Base-by-base conservation (phyloP, 371 early-diverging fungal genomes). In the Lichtheimia ramosa region DNA sequence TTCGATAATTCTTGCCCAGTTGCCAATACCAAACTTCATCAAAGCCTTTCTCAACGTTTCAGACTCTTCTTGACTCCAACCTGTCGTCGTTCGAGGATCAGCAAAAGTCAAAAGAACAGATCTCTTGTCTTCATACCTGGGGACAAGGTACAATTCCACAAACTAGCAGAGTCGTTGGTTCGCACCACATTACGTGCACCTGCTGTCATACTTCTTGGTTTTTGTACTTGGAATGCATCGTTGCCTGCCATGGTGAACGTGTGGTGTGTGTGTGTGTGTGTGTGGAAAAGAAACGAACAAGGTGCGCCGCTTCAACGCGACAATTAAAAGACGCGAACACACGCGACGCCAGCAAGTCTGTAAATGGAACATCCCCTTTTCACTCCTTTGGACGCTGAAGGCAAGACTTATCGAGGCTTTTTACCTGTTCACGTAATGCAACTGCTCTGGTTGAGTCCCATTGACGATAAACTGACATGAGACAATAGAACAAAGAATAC, bases 1-100 rank as follows among this genome's bases (percentile, higher is more conserved):
- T 54, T 93, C 95, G 63, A 93, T 89, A 56, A 96, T 94, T 63
- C 93, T 92, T 54, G 90, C 86, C 96, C 96, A 96, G 69, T 95
- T 95, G 46, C 96, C 96, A 54, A 96, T 83, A 5, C 96, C 96
- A 69, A 91, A 92, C 59, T 87, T 85, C 83, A 95, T 92, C 40
- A 94, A 67, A 1, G 96, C 94, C 61, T 89, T 82, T 23, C 95
- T 82, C 50, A 96, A 71, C 8, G 89, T 77, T 65, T 93, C 89
- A 16, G 90, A 88, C 68, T 96, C 96, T 34, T 88, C 86, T 57
- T 85, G 74, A 13, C 88, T 90, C 96, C 96, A 96, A 34, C 94
- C 93, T 86, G 49, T 46, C 3, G 15, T n/a, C 40, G 16, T 15
- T 15, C 46, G 48, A 3, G 20, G 48, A 54, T 10, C 49, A 41